Base-by-base conservation (phyloP, 768 basidiomycete genomes). In the Russula sp. region DNA sequence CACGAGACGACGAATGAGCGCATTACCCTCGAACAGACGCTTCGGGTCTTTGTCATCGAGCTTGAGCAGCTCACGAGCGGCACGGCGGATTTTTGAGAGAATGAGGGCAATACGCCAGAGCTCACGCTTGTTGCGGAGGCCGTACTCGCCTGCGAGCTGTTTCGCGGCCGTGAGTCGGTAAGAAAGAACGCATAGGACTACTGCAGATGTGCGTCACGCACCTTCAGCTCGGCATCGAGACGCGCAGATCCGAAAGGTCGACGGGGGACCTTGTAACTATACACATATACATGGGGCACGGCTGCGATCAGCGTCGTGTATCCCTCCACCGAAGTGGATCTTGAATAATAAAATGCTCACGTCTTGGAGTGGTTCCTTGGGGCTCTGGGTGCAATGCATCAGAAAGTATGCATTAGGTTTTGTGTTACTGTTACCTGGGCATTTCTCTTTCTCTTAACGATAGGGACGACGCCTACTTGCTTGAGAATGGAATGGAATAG, bases 31-130 rank as follows among this genome's bases (percentile, higher is more conserved):
- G 83, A 99, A 98, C 64, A 98, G 91, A 77, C 97, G 92, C 81
- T 98, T 98, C 73, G 97, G 94, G 79, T 98, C 97, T 77, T 99
- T 98, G 78, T 85, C 89, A 69, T 99, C 97, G 79, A 99, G 93
- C 74, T 99, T 99, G 79, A 99, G 89, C 66, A 99, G 90, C 81
- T 99, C 97, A 88, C 97, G 96, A 68, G 97, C 97, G 66, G 97
- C 97, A 88, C 97, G 94, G 82, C 97, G 96, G 74, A 99, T 99
- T 84, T 99, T 98, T 72, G 97, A 99, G 58, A 99, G 88, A 75
- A 86, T 87, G 72, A 99, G 88, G 75, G 93, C 86, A 76, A 99
- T 98, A 73, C 97, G 92, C 97, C 96, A 99, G 81, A 98, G 97
- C 81, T 99, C 97, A 75, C 96, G 90, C 84, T 99, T 99, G 90